Percentiles rank a stretch among this genome's conserved stretches.
Conservation (phyloP, 257 asterid species). For the Solanum ossicruentum region DNA sequence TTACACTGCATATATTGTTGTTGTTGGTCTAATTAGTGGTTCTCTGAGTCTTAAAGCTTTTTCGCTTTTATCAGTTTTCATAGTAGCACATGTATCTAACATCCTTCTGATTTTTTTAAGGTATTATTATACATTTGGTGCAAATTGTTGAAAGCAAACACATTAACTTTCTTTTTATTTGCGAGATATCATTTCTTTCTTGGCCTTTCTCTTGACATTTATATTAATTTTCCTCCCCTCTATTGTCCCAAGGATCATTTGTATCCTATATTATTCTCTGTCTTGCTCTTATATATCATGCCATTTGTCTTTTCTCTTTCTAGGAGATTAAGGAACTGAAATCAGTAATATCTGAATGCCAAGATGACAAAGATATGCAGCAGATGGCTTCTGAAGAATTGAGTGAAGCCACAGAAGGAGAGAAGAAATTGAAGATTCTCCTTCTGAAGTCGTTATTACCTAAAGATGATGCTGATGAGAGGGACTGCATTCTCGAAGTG, state of each 20-base stretch:
- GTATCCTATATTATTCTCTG: background rate
- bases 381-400: slow-evolving; percentile 85
- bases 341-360: slow-evolving; percentile 46
- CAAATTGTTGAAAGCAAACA: background rate
- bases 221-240: background rate
- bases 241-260: background rate
- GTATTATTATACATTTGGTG: background rate
- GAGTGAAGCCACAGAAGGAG: slow-evolving; percentile 53
- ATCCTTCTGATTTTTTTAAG: background rate
- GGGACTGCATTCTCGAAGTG: slow-evolving; percentile 89
- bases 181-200: background rate
- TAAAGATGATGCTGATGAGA: slow-evolving; percentile 93
- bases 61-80: background rate
- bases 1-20: too few species aligned
- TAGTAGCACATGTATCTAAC: background rate
- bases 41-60: background rate
- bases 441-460: slow-evolving; percentile 80
- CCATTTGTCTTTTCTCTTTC: background rate
- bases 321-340: slow-evolving; percentile 75
- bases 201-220: background rate
- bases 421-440: slow-evolving; percentile 46
- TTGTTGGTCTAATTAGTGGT: background rate
- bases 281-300: background rate
- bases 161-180: background rate
- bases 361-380: slow-evolving; percentile 74